A percentile compares a stretch with the other conserved stretches of the same genome.
Conservation (phyloP, 345 rosid species). For the Melaleuca alternifolia region DNA sequence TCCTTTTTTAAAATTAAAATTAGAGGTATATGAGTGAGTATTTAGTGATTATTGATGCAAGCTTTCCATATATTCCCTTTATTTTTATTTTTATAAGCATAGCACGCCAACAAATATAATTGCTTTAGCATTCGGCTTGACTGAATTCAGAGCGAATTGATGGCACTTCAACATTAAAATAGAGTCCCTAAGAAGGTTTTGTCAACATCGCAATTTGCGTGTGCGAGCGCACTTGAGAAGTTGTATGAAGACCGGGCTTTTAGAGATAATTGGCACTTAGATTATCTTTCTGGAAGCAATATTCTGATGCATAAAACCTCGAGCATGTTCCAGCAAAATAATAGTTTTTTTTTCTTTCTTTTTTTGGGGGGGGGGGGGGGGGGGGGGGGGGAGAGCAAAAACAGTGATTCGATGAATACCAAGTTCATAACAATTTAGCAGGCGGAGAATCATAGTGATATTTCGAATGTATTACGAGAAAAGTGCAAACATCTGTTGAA, state of each 20-base stretch:
- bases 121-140: background rate
- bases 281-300: background rate
- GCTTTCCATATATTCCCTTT: background rate
- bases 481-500: rapidly evolving
- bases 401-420: background rate
- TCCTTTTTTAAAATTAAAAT: background rate
- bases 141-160: background rate
- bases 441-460: background rate
- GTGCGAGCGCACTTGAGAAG: background rate
- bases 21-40: background rate
- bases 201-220: background rate
- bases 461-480: background rate
- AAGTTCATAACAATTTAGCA: background rate
- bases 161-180: background rate
- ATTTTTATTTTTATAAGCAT: background rate
- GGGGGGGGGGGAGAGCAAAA: background rate
- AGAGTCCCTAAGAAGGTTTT: background rate
- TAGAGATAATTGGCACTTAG: background rate
- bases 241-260: background rate
- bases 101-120: no score
- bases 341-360: background rate
- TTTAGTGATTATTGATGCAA: background rate
- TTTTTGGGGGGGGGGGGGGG: no score
- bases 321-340: background rate
- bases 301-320: background rate